Conservation (phyloP, 352 stramenopile species). For the Globisporangium nagaii region DNA sequence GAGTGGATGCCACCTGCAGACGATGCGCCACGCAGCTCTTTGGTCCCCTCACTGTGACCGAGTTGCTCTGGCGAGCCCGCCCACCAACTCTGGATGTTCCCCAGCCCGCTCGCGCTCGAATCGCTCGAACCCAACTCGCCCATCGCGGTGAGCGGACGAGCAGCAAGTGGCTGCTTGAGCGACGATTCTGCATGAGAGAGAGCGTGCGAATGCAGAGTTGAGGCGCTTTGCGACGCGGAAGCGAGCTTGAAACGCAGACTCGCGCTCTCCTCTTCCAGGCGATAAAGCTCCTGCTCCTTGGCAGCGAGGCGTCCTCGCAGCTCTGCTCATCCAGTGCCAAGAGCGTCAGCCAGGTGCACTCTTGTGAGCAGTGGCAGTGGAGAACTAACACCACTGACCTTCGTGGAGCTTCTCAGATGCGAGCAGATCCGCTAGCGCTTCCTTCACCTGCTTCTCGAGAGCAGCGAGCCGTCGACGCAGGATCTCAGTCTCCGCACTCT, state of each 20-base stretch:
- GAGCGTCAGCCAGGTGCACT: no score
- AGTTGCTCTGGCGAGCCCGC: constrained; percentile 13
- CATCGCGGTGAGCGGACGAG: constrained; percentile 22
- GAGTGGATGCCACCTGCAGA: neutral
- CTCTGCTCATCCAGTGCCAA: constrained; percentile 1
- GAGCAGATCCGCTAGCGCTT: constrained; percentile 23
- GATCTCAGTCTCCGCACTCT: constrained; percentile 54
- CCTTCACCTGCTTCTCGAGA: constrained; percentile 17
- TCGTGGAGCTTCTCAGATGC: constrained; percentile 19
- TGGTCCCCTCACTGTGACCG: neutral
- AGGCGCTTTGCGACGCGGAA: neutral
- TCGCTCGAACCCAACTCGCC: constrained; percentile 12
- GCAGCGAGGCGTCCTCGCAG: constrained; percentile 5
- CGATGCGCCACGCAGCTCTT: constrained; percentile 13
- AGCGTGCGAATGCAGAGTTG: constrained; percentile 11
- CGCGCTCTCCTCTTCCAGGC: neutral
- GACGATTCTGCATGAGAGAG: neutral
- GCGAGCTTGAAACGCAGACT: neutral
- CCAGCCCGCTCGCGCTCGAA: constrained; percentile 10
- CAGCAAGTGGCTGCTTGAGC: neutral
- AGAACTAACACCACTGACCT: neutral
- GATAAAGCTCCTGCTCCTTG: constrained; percentile 10
- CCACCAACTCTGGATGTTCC: constrained; percentile 62
- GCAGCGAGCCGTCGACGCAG: constrained; percentile 31
- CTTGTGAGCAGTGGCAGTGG: no score